These are phyloP conservation scores for Microcos paniculata DNA, from an alignment of 345 rosid genomes.

Conservation along the genomic window DNA sequence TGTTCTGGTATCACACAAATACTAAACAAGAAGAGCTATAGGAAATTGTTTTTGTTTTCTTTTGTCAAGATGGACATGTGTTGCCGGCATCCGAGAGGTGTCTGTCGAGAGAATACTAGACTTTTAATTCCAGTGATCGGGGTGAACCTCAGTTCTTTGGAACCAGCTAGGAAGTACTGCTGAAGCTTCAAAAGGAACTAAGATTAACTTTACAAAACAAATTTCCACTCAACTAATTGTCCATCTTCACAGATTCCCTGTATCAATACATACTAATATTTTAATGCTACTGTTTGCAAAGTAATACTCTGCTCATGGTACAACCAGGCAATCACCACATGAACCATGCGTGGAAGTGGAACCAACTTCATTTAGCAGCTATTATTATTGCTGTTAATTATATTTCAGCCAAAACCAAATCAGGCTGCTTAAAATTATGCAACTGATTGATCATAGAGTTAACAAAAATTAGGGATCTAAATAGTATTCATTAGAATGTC, in stretches of 20 bases:
- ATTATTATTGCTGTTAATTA: background rate
- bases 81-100: no score
- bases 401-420: no score
- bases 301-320: background rate
- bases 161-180: background rate
- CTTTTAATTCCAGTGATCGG: background rate
- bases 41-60: background rate
- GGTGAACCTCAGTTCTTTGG: background rate
- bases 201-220: background rate
- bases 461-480: no score
- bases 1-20: background rate
- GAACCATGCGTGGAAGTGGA: background rate
- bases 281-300: no score
- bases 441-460: no score
- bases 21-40: background rate
- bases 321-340: background rate
- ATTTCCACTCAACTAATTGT: background rate
- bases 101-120: no score
- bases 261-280: background rate
- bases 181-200: background rate
- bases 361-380: background rate
- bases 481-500: no score
- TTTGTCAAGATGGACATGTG: background rate
- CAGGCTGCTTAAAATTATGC: no score
- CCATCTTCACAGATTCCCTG: constrained; percentile 13